These are phyloP conservation scores for Pholiota conissans DNA, from an alignment of 768 basidiomycete species.

Conservation along the genomic window DNA sequence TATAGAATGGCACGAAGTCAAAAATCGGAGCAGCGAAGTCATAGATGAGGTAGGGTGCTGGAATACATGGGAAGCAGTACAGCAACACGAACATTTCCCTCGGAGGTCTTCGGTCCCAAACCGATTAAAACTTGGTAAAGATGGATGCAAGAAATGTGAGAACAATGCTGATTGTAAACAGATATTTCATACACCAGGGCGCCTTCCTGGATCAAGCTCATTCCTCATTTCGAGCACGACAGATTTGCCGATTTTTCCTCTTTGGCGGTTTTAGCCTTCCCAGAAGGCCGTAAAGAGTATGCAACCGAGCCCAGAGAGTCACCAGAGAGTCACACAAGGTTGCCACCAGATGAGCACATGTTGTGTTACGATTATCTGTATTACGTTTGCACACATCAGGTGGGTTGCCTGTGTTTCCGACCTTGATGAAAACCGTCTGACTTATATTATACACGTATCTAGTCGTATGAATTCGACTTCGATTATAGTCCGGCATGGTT, in stretches of 20 bases:
- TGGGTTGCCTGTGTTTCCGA: slow-evolving; percentile 19
- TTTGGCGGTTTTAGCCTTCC: slow-evolving; percentile 46
- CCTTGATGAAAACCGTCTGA: not conserved
- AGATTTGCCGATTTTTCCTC: slow-evolving; percentile 45
- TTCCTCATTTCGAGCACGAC: slow-evolving; percentile 45
- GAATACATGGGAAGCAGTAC: slow-evolving; percentile 51
- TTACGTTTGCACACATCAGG: slow-evolving; percentile 47
- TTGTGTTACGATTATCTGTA: slow-evolving; percentile 49
- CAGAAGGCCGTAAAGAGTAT: slow-evolving; percentile 39
- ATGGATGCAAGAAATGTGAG: too few relatives aligned
- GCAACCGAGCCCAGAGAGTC: slow-evolving; percentile 42
- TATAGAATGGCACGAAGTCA: slow-evolving; percentile 67
- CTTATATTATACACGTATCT: not conserved
- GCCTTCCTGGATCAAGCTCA: slow-evolving; percentile 48
- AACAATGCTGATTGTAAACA: too few relatives aligned
- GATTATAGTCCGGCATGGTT: slow-evolving; percentile 63
- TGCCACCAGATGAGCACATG: slow-evolving; percentile 50
- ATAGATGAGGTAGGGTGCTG: slow-evolving; percentile 57
- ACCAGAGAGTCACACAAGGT: slow-evolving; percentile 35
- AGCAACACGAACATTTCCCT: slow-evolving; percentile 36
- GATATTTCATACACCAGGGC: slow-evolving; percentile 55
- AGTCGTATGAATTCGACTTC: slow-evolving; percentile 56
- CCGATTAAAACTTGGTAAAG: slow-evolving; percentile 43
- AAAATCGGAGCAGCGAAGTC: slow-evolving; percentile 39
- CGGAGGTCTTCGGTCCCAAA: slow-evolving; percentile 37